Evolutionary conservation across 2,329 filamentous ascomycete genomes (phyloP).

Genomic region (Aspergillus aculeatus): DNA sequence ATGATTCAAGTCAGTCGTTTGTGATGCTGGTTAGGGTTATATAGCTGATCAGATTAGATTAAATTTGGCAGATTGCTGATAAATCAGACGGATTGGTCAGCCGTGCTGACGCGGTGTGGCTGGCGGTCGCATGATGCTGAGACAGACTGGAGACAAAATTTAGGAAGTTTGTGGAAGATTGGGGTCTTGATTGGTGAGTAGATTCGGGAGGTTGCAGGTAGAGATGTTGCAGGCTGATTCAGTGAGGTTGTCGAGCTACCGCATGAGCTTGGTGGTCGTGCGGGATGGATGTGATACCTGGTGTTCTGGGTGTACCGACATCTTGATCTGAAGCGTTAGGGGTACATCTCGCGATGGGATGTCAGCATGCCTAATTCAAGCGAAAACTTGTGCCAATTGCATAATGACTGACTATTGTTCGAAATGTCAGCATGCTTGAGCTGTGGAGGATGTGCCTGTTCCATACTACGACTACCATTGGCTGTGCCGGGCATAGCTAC

Average conservation of each 20-base stretch:
- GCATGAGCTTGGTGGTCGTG: neutral
- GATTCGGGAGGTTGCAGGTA: too few relatives aligned
- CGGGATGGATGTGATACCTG: neutral
- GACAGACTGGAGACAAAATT: too few relatives aligned
- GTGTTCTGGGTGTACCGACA: neutral
- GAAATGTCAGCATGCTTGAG: too few relatives aligned
- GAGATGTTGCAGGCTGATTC: too few relatives aligned
- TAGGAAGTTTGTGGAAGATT: neutral
- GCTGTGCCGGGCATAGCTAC: neutral
- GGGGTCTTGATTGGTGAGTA: neutral
- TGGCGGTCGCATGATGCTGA: neutral
- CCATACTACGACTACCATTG: too few relatives aligned
- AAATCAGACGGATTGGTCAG: neutral
- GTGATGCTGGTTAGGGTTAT: neutral
- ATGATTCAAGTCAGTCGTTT: neutral
- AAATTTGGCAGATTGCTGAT: neutral
- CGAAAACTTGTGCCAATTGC: neutral
- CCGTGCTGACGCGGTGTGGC: neutral
- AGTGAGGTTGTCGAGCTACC: too few relatives aligned
- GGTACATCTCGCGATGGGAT: neutral
- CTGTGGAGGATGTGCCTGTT: too few relatives aligned
- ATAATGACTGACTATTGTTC: too few relatives aligned
- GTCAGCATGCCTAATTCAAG: too few relatives aligned
- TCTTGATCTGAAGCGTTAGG: neutral
- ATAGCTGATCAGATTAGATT: too few relatives aligned